Evolutionary conservation across 441 rosid species (phyloP).

Genomic region (Gossypium trilobum): DNA sequence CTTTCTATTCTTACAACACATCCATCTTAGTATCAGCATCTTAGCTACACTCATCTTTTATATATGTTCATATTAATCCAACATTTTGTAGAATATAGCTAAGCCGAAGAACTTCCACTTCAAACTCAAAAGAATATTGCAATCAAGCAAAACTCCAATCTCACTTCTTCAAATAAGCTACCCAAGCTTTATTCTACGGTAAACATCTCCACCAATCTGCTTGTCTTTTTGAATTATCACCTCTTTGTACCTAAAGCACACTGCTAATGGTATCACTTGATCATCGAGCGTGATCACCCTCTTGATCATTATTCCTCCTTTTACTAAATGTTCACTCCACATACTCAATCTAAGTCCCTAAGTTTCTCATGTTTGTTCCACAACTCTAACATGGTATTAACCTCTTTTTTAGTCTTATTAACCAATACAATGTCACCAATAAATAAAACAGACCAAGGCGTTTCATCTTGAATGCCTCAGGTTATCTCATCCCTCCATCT

Average conservation of each 20-base stretch:
- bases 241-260: not conserved
- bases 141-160: not conserved
- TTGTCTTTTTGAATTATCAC: not conserved
- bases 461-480: not conserved
- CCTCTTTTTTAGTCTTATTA: not conserved
- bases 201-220: not conserved
- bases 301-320: not conserved
- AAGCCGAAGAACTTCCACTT: not conserved
- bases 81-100: not conserved
- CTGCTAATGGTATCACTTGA: not conserved
- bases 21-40: not conserved
- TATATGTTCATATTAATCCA: not conserved
- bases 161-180: not conserved
- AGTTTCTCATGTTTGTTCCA: not conserved
- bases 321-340: not conserved
- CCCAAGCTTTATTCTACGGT: not conserved
- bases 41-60: not conserved
- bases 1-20: not conserved
- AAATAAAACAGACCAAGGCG: not conserved
- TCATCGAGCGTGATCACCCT: not conserved
- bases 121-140: not conserved
- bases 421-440: not conserved
- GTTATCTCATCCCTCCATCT: not conserved
- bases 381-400: not conserved
- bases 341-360: not conserved